Conservation (phyloP, 345 rosid genomes). For the Jatropha curcas region DNA sequence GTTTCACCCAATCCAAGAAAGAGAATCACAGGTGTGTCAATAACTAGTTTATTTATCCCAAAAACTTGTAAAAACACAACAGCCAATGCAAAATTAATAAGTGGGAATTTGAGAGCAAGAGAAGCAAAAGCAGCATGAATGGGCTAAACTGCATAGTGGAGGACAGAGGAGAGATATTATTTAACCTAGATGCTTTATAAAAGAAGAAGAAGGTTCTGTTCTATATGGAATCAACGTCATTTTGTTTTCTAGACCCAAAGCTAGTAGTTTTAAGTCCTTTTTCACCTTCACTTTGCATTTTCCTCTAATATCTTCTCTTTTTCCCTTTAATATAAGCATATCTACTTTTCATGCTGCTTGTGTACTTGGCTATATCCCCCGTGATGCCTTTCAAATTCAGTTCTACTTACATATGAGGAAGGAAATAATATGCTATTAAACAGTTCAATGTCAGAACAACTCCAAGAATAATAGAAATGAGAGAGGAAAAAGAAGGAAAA, state of each 20-base stretch:
- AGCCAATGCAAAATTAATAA: background rate
- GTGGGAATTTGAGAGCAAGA: background rate
- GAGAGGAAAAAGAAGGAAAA: background rate
- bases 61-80: too few species aligned
- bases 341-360: background rate
- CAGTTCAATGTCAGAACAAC: background rate
- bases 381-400: background rate
- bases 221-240: background rate
- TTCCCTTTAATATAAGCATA: slow-evolving; percentile 1
- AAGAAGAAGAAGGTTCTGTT: background rate
- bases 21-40: background rate
- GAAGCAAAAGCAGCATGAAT: background rate
- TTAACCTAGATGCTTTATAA: background rate
- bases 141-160: background rate
- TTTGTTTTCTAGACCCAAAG: background rate
- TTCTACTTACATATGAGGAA: background rate
- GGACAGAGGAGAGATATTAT: background rate
- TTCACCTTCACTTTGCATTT: background rate
- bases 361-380: background rate
- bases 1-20: background rate
- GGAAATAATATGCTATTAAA: background rate
- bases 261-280: background rate
- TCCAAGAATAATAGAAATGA: background rate
- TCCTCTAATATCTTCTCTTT: background rate
- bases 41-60: too few species aligned